A percentile compares a stretch with the other conserved stretches of the same genome.
These are phyloP conservation scores for Trichoderma koningii DNA, from an alignment of 2,329 filamentous ascomycete genomes.

Conservation along the genomic window DNA sequence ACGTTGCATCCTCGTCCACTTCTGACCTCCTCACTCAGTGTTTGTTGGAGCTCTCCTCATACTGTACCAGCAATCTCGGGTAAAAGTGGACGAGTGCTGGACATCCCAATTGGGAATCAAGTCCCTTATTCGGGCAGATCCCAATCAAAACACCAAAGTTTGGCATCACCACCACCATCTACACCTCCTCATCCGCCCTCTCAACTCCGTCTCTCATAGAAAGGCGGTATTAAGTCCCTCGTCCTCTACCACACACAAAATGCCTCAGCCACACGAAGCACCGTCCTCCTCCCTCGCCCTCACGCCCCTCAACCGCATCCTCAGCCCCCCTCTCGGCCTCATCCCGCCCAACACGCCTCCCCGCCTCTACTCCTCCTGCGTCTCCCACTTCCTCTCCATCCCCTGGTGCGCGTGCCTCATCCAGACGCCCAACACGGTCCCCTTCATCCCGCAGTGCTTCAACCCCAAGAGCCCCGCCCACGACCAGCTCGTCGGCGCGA, in stretches of 20 bases:
- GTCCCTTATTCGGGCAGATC: not conserved
- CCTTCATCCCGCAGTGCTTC: slow-evolving; percentile 41
- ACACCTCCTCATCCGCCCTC: not conserved
- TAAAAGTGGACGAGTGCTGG: slow-evolving; percentile 24
- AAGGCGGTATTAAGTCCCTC: too few relatives aligned
- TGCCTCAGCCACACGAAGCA: slow-evolving; percentile 4
- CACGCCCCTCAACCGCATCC: slow-evolving; percentile 34
- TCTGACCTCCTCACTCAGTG: not conserved
- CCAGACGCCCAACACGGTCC: slow-evolving; percentile 33
- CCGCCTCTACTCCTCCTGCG: slow-evolving; percentile 35
- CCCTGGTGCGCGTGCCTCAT: slow-evolving; percentile 43
- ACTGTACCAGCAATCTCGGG: slow-evolving; percentile 3
- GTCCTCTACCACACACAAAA: not conserved
- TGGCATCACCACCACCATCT: not conserved
- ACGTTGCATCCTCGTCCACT: not conserved
- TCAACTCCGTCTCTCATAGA: not conserved
- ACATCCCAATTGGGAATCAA: slow-evolving; percentile 5
- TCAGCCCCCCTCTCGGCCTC: slow-evolving; percentile 39
- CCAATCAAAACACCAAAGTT: slow-evolving; percentile 5
- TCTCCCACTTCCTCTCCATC: slow-evolving; percentile 40
- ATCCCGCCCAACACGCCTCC: slow-evolving; percentile 35
- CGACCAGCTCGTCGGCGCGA: slow-evolving; percentile 42
- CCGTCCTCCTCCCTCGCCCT: slow-evolving; percentile 21
- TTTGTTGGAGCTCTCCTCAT: not conserved
- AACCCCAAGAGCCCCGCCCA: slow-evolving; percentile 36